Evolutionary conservation across 129 eudicot species (phyloP), one percentile per base, ranked within the genome.

Genomic region (Ambrosia artemisiifolia): DNA sequence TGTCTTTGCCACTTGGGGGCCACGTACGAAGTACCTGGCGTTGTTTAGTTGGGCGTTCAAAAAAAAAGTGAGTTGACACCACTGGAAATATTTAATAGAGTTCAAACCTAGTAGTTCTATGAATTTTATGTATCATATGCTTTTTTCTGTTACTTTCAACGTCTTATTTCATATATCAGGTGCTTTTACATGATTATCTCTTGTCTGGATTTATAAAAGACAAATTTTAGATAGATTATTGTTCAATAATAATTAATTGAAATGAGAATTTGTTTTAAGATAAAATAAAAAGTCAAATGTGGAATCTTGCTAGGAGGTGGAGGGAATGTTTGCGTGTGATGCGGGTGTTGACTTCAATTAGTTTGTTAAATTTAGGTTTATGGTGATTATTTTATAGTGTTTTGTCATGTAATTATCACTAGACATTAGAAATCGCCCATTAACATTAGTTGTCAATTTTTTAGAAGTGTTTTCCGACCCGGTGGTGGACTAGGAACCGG

Each of bases 301-400:
- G 65, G 65, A 28, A 57, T 57, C 64, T 28, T 11, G 17, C 30
- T 57, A 57, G 64, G 36, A 57, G 30, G 38, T 57, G 64, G 64
- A 57, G 38, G 38, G 38, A 57, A 57, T 57, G 61, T 57, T 54
- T 57, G 38, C 64, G 6, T 24, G 36, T 30, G 7, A 57, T 24
- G 35, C 17, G 11, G 38, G 40, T 30, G 17, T 47, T 11, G 53
- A 9, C 56, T 50, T 14, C 0, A 2, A n/a, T 24, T 16, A 50
- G 20, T 50, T 50, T n/a, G 56, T 50, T n/a, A 2, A 11, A 57
- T 28, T 30, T 57, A 12, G 64, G 2, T 24, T 57, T 57, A 24
- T 30, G n/a, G 16, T 63, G 11, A 61, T 51, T 55, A 7, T 14
- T 16, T 16, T 16, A 16, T 35, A 44, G 5, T 12, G n/a, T 20